A percentile compares a stretch with the other conserved stretches of the same genome.
Evolutionary conservation across 2,329 filamentous ascomycete species (phyloP).

Genomic region (Fusarium irregulare): DNA sequence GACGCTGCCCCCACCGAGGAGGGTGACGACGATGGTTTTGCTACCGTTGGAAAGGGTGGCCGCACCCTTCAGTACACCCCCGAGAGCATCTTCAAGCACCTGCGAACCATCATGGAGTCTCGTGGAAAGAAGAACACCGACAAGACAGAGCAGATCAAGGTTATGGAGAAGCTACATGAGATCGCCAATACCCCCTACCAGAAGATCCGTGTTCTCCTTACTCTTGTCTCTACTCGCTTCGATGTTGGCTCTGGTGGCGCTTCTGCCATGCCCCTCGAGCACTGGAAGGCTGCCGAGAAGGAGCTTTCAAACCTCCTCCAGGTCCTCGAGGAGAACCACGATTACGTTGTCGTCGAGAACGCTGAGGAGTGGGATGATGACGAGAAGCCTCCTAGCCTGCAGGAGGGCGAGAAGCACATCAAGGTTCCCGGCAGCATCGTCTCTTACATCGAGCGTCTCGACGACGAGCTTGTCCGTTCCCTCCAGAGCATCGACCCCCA

Average conservation of each 20-base stretch:
- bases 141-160: constrained; percentile 90
- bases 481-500: constrained; percentile 97
- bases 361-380: constrained; percentile 99
- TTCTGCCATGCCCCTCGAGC: constrained; percentile 90
- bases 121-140: constrained; percentile 99
- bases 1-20: constrained; percentile 61
- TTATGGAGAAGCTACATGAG: constrained; percentile 95
- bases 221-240: constrained; percentile 92
- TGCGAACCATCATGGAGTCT: constrained; percentile 92
- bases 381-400: constrained; percentile 85
- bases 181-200: constrained; percentile 94
- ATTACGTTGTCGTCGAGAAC: constrained; percentile 88
- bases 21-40: constrained; percentile 88
- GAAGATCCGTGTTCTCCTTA: constrained; percentile 89
- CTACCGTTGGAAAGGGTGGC: constrained; percentile 88
- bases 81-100: constrained; percentile 97
- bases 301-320: constrained; percentile 83
- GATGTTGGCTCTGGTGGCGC: constrained; percentile 84
- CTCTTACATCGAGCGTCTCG: constrained; percentile 92
- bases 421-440: constrained; percentile 94
- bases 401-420: constrained; percentile 81
- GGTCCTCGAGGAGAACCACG: constrained; percentile 80
- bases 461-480: constrained; percentile 97
- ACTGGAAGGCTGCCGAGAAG: constrained; percentile 94
- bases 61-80: constrained; percentile 92